Conservation (phyloP, 768 basidiomycete genomes). For the Amanita thiersii region DNA sequence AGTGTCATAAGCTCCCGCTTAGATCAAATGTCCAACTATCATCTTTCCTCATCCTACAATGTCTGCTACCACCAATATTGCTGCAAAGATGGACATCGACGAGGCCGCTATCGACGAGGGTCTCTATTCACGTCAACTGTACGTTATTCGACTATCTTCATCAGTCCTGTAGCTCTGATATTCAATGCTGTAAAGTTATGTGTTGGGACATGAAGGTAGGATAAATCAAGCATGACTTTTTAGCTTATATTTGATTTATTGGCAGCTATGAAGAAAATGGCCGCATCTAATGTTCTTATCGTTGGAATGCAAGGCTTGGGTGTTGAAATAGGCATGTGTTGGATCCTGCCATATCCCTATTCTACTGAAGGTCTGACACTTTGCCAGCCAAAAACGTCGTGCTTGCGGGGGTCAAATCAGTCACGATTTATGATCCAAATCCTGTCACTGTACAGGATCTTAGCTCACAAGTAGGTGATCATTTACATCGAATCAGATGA, state of each 20-base stretch:
- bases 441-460: constrained; percentile 84
- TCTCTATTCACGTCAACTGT: constrained; percentile 90
- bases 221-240: constrained; percentile 3
- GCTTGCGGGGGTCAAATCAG: constrained; percentile 95
- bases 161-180: constrained; percentile 11
- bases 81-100: constrained; percentile 72
- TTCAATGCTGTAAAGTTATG: constrained; percentile 50
- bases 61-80: constrained; percentile 29
- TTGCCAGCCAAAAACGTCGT: constrained; percentile 84
- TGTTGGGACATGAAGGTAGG: constrained; percentile 91
- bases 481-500: background rate
- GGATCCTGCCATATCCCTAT: constrained; percentile 4
- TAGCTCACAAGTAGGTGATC: constrained; percentile 69
- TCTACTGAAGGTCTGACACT: constrained; percentile 7
- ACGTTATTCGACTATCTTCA: constrained; percentile 24
- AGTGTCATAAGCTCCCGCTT: constrained; percentile 6
- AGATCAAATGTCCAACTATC: constrained; percentile 12
- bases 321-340: constrained; percentile 75
- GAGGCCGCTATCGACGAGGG: constrained; percentile 89
- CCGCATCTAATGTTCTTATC: constrained; percentile 88
- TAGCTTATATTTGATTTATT: constrained; percentile 2
- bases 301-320: constrained; percentile 90
- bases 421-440: constrained; percentile 92
- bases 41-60: constrained; percentile 17
- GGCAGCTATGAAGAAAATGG: constrained; percentile 98